These are phyloP conservation scores for Acrocalymma vagum DNA, from an alignment of 2,329 filamentous ascomycete genomes.

Conservation along the genomic window DNA sequence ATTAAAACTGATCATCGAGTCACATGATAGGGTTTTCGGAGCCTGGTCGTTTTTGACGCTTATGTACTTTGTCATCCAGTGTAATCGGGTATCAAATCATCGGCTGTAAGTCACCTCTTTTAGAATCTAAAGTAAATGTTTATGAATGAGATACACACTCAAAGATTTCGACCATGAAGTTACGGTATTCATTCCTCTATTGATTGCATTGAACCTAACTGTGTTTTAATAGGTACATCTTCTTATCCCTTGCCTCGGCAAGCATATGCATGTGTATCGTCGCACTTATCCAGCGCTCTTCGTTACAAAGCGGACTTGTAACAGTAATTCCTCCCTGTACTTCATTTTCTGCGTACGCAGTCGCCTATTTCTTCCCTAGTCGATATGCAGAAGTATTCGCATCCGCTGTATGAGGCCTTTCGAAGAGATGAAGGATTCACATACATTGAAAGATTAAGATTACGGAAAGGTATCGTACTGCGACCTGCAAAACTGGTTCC, in stretches of 20 bases:
- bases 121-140: not conserved
- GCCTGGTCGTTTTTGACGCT: conserved; percentile 16
- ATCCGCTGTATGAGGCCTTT: too few relatives aligned
- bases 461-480: too few relatives aligned
- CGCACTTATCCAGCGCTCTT: conserved; percentile 23
- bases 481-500: too few relatives aligned
- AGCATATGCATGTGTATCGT: conserved; percentile 24
- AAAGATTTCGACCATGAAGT: too few relatives aligned
- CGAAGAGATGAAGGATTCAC: too few relatives aligned
- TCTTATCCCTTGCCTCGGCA: conserved; percentile 13
- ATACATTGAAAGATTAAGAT: too few relatives aligned
- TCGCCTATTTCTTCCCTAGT: conserved; percentile 24
- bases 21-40: conserved; percentile 15
- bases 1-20: not conserved
- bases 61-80: conserved; percentile 19
- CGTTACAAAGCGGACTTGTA: conserved; percentile 20
- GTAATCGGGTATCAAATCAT: conserved; percentile 15
- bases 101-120: conserved; percentile 13
- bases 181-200: too few relatives aligned
- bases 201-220: too few relatives aligned
- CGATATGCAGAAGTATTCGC: too few relatives aligned
- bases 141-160: too few relatives aligned
- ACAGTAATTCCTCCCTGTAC: conserved; percentile 27
- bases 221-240: conserved; percentile 22
- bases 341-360: conserved; percentile 26